Base-by-base conservation (phyloP, 1,284 basidiomycete species). In the Trichosporon sp. region DNA sequence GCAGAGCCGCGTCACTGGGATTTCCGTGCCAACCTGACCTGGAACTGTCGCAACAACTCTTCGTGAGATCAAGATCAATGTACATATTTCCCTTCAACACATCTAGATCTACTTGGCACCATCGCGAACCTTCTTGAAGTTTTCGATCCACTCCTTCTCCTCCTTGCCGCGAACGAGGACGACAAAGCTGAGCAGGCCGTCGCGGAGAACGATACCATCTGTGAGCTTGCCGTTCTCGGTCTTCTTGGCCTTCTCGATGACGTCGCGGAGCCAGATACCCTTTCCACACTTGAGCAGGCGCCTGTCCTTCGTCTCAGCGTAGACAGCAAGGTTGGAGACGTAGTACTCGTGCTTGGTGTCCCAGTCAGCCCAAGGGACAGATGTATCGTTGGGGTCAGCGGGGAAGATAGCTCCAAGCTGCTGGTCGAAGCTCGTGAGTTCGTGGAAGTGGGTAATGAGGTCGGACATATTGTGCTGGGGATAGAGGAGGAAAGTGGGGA, bases 401-500 rank as follows among this genome's bases (percentile, higher is more conserved):
- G 89, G 92, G 81, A 95, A 96, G 87, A 95, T 95, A 63, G 83
- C 82, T 14, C 84, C 83, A 7, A 98, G 83, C 71, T 96, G 91
- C 37, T 86, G 86, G 7, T 85, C 83, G 74, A 99, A 91, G 1
- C 91, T 85, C 0, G 91, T 89, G 69, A 90, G 86, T 78, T 97
- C 94, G 71, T 89, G 85, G 81, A 94, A 97, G 62, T 89, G 84
- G 13, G 89, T 84, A 70, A 97, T 90, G 64, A 95, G 84, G 80
- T 99, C 95, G 57, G 92, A 91, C 25, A 87, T 91, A 31, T 88
- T 86, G 73, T 95, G 84, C 78, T 92, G 88, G 1, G 96, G 96
- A 78, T 98, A 97, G 65, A 97, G 84, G 78, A 98, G 88, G 81
- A 96, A 91, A 21, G 91, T 88, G 4, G 95, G 94, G 74, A 96